Base-by-base conservation (phyloP, 2,329 filamentous ascomycete species). In the Aspergillus fumigatiaffinis region DNA sequence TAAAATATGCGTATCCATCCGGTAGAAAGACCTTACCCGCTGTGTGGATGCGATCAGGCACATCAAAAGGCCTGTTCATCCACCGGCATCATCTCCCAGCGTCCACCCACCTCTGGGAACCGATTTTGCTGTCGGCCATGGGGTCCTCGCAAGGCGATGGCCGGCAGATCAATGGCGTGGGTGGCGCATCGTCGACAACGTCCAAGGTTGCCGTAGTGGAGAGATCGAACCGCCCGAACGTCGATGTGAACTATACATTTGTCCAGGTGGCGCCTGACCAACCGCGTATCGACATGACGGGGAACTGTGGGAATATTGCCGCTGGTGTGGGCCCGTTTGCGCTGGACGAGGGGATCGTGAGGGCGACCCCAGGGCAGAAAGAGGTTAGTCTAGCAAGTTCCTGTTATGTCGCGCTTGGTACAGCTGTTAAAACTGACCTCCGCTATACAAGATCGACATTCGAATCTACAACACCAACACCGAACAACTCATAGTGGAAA, bases 251-350 rank as follows among this genome's bases (percentile, higher is more conserved):
- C 55, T 90, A 87, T 68, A 90, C 87, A 0, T 90, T 90, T 68
- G 82, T 86, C 2, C 84, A 86, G 52, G 77, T 90, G 4, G 86
- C 86, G 8, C 82, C 89, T 46, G 80, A 80, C 54, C 79, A 86
- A 61, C 75, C 77, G 3, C 73, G 74, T 29, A 76, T 90, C 1
- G 87, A 90, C 64, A 79, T 83, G 66, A 83, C 84, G 0, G 84
- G 86, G 20, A 90, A 89, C 63, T 90, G 87, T 67, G 87, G 87
- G 7, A 90, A 90, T 69, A 87, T 90, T 83, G 83, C 79, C 3
- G 78, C 82, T 28, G 80, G 83, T 0, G 80, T 90, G 41, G 88
- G 86, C 0, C 87, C 87, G 0, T 85, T 84, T 65, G 82, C 83
- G 3, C 73, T 84, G 68, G 71, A 89, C 73, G 73, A 79, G 52